Conservation (phyloP, 2,329 filamentous ascomycete species). For the Alternaria incomplexa region DNA sequence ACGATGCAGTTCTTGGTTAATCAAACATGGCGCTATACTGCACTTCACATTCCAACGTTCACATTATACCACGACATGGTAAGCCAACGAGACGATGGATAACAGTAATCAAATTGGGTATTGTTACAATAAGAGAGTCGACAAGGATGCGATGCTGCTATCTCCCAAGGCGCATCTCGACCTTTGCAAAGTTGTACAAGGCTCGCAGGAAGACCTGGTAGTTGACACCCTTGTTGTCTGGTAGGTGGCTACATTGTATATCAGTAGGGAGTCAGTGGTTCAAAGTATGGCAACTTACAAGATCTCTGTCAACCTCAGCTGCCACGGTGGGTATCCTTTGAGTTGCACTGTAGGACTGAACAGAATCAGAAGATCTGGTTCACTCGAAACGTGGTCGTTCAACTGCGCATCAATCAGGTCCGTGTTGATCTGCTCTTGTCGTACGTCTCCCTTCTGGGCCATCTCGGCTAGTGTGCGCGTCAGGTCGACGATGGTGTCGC, state of each 20-base stretch:
- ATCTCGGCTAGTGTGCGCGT: constrained; percentile 94
- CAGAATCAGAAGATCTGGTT: constrained; percentile 87
- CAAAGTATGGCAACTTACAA: constrained; percentile 61
- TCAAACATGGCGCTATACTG: neutral
- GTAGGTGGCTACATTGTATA: constrained; percentile 51
- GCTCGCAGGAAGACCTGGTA: constrained; percentile 93
- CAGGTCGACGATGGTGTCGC: constrained; percentile 92
- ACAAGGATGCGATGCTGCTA: constrained; percentile 36
- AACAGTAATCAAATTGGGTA: constrained; percentile 20
- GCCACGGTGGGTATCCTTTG: constrained; percentile 95
- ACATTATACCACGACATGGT: neutral
- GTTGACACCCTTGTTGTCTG: constrained; percentile 81
- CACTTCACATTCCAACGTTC: neutral
- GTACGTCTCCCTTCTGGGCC: constrained; percentile 87
- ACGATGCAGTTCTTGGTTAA: neutral
- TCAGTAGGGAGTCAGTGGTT: constrained; percentile 8
- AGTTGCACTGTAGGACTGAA: constrained; percentile 85
- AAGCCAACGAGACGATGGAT: neutral
- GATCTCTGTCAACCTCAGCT: constrained; percentile 92
- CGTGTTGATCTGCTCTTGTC: constrained; percentile 78
- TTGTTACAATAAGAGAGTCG: constrained; percentile 12
- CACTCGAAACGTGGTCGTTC: constrained; percentile 75
- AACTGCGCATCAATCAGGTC: constrained; percentile 92
- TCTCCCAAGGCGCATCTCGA: constrained; percentile 84
- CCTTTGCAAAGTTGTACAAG: constrained; percentile 81